These are phyloP conservation scores for Piper longum DNA, from an alignment of 164 flowering plant genomes.

Conservation along the genomic window DNA sequence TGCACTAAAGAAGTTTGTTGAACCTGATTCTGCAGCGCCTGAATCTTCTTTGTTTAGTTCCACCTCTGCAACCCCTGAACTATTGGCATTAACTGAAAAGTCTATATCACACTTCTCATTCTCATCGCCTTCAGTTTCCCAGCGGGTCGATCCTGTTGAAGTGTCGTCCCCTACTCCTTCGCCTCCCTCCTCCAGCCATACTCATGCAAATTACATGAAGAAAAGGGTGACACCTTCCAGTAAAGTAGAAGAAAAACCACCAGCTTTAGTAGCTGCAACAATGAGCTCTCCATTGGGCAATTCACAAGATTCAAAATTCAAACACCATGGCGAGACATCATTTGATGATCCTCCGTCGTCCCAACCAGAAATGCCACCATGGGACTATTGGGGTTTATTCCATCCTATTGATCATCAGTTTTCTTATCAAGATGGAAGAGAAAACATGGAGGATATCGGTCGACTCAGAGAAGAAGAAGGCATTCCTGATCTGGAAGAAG, in stretches of 20 bases:
- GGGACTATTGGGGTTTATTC: conserved; percentile 75
- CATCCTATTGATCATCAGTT: conserved; percentile 45
- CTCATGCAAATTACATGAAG: conserved; percentile 58
- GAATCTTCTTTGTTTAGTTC: conserved; percentile 60
- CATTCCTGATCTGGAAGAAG: conserved; percentile 49
- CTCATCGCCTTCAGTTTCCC: conserved; percentile 58
- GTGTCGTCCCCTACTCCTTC: conserved; percentile 56
- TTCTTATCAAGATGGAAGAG: conserved; percentile 42
- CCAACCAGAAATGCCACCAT: conserved; percentile 34
- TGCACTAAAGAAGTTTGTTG: conserved; percentile 62
- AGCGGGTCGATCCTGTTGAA: conserved; percentile 34
- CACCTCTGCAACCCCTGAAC: conserved; percentile 65
- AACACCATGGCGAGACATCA: conserved; percentile 24
- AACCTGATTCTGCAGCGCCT: conserved; percentile 36
- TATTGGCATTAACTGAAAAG: conserved; percentile 47
- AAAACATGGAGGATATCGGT: conserved; percentile 26
- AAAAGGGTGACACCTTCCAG: conserved; percentile 29
- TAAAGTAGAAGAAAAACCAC: conserved; percentile 62
- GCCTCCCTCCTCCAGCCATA: conserved; percentile 37
- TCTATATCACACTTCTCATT: conserved; percentile 52
- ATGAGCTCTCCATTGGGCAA: conserved; percentile 33
- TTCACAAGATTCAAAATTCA: conserved; percentile 32
- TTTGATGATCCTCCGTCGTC: conserved; percentile 25
- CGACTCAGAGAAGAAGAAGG: conserved; percentile 44
- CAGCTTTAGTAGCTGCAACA: conserved; percentile 27